phyloP scores from a whole-genome alignment of 192 early-diverging fungal species.

The Entomortierella parvispora region DNA sequence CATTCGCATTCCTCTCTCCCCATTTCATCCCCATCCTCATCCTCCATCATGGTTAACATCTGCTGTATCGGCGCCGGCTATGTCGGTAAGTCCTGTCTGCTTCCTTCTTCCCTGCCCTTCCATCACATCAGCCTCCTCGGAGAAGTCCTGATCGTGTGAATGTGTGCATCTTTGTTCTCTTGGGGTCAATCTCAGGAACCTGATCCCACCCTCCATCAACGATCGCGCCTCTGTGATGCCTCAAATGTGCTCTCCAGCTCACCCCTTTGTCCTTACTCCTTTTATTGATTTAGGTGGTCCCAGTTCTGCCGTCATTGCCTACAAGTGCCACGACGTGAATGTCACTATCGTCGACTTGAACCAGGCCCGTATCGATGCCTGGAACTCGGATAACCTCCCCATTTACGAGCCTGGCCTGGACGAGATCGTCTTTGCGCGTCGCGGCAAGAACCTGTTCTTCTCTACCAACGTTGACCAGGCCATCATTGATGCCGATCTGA shows the following conservation, averaged over 20 bases:
- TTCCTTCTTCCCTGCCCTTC: background rate
- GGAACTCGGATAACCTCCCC: slow-evolving; percentile 92
- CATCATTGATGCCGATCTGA: slow-evolving; percentile 85
- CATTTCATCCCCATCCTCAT: background rate
- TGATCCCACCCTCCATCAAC: no score
- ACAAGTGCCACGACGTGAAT: slow-evolving; percentile 86
- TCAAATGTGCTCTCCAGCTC: background rate
- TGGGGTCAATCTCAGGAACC: no score
- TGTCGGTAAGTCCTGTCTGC: slow-evolving; percentile 74
- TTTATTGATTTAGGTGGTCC: slow-evolving; percentile 75
- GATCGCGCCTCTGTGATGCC: no score
- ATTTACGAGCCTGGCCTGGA: slow-evolving; percentile 96
- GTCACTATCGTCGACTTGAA: slow-evolving; percentile 94
- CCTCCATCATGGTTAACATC: slow-evolving; percentile 66
- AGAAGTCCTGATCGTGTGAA: no score
- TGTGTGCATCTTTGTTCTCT: background rate
- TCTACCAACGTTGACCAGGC: slow-evolving; percentile 81
- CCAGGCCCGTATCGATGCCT: slow-evolving; percentile 83
- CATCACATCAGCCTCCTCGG: no score
- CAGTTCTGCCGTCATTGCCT: slow-evolving; percentile 91
- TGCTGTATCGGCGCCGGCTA: slow-evolving; percentile 98
- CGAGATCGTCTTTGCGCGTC: slow-evolving; percentile 79
- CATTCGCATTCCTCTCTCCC: background rate
- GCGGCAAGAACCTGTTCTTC: slow-evolving; percentile 90
- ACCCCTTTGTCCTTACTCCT: background rate